A percentile compares a stretch with the other conserved stretches of the same genome.
Evolutionary conservation across 306 rosid species (phyloP).

Genomic region (Prunus mume): DNA sequence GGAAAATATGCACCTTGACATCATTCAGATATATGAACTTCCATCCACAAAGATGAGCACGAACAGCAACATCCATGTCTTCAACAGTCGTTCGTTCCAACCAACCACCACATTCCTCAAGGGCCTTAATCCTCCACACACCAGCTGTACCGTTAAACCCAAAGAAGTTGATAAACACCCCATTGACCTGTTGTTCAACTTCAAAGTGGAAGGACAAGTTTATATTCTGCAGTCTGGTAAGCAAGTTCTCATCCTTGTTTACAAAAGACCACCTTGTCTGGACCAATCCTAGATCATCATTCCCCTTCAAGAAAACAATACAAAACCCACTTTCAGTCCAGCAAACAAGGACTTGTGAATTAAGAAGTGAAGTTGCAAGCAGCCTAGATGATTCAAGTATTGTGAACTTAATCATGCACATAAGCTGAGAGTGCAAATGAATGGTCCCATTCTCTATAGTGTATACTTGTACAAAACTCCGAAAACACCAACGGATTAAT

Average conservation of each 20-base stretch:
- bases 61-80: conserved; percentile 99
- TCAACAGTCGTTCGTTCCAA: conserved; percentile 96
- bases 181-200: conserved; percentile 97
- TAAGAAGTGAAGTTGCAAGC: neutral
- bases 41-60: conserved; percentile 99
- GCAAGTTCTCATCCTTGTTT: conserved; percentile 97
- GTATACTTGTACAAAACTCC: neutral
- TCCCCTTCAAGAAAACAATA: conserved; percentile 53
- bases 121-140: conserved; percentile 95
- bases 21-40: conserved; percentile 92
- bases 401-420: neutral
- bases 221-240: conserved; percentile 90
- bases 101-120: conserved; percentile 99
- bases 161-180: conserved; percentile 81
- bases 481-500: neutral
- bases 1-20: conserved; percentile 60
- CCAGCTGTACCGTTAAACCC: conserved; percentile 99
- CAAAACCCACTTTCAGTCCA: neutral
- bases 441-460: neutral
- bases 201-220: conserved; percentile 95
- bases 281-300: conserved; percentile 90
- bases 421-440: neutral
- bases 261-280: conserved; percentile 97
- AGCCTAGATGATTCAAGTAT: neutral
- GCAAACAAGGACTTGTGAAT: neutral